These are phyloP conservation scores for Ottelia alismoides DNA, from an alignment of 106 monocot species.

Conservation along the genomic window DNA sequence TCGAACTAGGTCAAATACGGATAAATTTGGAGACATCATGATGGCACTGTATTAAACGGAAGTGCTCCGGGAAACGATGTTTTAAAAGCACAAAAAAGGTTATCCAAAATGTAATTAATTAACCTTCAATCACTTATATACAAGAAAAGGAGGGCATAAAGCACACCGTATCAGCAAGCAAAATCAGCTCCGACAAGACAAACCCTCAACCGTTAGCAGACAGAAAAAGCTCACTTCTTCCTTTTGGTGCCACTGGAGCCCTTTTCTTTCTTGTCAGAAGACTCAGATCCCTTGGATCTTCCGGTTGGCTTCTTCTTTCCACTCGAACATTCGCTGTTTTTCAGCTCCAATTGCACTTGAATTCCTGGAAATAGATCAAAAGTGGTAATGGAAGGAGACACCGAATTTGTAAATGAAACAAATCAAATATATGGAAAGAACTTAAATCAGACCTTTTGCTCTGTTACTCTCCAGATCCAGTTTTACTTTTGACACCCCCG, in stretches of 20 bases:
- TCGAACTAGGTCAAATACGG: no score
- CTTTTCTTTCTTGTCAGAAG: slow-evolving; percentile 20
- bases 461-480: slow-evolving; percentile 46
- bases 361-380: slow-evolving; percentile 20
- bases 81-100: no score
- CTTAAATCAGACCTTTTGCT: slow-evolving; percentile 52
- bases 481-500: slow-evolving; percentile 29
- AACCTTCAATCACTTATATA: no score
- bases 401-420: neutral
- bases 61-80: no score
- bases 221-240: slow-evolving; percentile 54
- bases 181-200: no score
- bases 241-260: slow-evolving; percentile 40
- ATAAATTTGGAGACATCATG: no score
- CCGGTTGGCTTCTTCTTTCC: slow-evolving; percentile 29
- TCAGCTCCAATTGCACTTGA: slow-evolving; percentile 61
- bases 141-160: no score
- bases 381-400: neutral
- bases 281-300: slow-evolving; percentile 30
- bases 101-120: no score
- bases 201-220: no score
- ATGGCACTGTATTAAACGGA: no score
- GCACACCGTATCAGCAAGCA: no score
- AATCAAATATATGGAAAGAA: neutral
- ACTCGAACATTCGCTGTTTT: slow-evolving; percentile 27